Evolutionary conservation across 2,329 filamentous ascomycete genomes (phyloP), one percentile per base, ranked within the genome.

Genomic region (Cryphonectria carpinicola): DNA sequence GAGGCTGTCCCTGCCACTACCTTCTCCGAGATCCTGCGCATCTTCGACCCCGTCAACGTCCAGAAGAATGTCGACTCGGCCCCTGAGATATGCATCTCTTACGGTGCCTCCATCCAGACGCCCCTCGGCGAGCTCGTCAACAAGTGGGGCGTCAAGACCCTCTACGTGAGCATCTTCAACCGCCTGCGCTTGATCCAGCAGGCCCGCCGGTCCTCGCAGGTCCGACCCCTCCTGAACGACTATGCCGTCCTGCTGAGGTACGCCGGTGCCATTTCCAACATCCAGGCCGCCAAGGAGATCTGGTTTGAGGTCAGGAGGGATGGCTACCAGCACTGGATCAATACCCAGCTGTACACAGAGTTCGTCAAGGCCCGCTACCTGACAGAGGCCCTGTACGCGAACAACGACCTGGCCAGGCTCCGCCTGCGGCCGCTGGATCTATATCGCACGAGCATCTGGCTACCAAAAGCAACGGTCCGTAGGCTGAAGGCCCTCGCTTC

Each of bases 1-100:
- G 73, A 73, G 19, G 66, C 72, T 0, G 76, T 94, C 32, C 84
- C 90, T 0, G 78, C 83, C 1, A 81, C 85, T 1, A 85, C 85
- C 0, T 90, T 94, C 76, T 88, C 89, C 1, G 89, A 92, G 73
- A 85, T 92, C 13, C 78, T 95, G 41, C 84, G 85, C 46, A 83
- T 85, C 6, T 79, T 94, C 11, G 89, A 92, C 70, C 90, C 92
- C 0, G 75, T 86, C 5, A 76, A 79, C 32, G 79, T 89, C 25
- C 82, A 86, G 67, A 77, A 80, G 28, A 79, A 85, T 17, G 77
- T 88, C 28, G 89, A 91, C 76, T 77, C 83, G 4, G 80, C 81
- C 14, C 76, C 84, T 49, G 81, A 82, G 22, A 72, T 84, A 25
- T 73, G 76, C 22, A 78, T 87, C 66, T 74, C 79, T 4, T 70